Conservation (phyloP, 805 yeast genomes). For the Metschnikowia continentalis region DNA sequence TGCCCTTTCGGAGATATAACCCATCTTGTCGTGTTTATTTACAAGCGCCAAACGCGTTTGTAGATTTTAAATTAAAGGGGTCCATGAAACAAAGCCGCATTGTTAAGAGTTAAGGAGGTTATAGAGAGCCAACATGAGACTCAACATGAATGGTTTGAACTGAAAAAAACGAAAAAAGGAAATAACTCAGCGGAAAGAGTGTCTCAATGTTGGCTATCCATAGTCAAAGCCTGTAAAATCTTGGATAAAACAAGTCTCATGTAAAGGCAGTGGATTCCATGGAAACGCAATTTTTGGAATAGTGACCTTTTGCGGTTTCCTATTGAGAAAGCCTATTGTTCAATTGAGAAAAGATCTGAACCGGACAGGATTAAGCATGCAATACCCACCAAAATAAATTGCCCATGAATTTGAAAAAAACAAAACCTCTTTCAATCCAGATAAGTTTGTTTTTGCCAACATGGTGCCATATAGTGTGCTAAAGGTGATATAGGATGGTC, state of each 20-base stretch:
- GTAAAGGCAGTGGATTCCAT: background rate
- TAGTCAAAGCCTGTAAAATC: no score
- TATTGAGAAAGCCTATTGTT: background rate
- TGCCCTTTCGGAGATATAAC: background rate
- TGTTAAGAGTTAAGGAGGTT: background rate
- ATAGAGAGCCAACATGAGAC: background rate
- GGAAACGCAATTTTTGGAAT: background rate
- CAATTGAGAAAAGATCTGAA: background rate
- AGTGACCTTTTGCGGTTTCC: background rate
- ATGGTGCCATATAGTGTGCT: no score
- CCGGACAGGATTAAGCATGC: no score
- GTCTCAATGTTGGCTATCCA: no score
- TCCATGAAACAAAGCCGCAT: background rate
- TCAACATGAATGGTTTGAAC: background rate
- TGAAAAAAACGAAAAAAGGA: no score
- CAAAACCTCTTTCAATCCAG: no score
- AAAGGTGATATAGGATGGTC: background rate
- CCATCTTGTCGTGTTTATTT: background rate
- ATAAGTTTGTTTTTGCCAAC: no score
- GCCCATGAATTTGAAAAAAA: background rate
- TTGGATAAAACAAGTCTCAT: background rate
- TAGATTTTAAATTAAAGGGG: background rate
- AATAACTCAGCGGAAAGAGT: no score
- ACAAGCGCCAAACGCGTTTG: background rate
- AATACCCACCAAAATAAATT: background rate